Evolutionary conservation across 176 grass and related monocot species (phyloP).

Genomic region (Aegilops speltoides): DNA sequence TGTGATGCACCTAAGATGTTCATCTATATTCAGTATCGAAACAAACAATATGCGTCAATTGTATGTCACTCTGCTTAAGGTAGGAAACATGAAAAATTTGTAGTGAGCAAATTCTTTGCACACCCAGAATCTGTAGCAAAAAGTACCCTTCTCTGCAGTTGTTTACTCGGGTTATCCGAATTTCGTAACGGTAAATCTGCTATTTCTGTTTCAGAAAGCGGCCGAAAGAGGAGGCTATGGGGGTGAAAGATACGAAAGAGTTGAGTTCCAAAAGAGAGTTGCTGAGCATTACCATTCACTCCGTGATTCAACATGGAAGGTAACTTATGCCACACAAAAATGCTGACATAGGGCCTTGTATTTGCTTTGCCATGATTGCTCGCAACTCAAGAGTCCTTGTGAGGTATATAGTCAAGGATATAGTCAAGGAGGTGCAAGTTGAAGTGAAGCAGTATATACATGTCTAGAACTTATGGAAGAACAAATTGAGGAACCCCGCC

Average conservation of each 20-base stretch:
- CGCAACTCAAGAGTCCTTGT: background rate
- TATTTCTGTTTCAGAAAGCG: slow-evolving; percentile 68
- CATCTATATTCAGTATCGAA: background rate
- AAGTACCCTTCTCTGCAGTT: background rate
- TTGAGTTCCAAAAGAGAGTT: slow-evolving; percentile 90
- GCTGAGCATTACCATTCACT: slow-evolving; percentile 73
- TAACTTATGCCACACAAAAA: slow-evolving; percentile 31
- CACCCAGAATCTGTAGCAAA: background rate
- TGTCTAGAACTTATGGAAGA: background rate
- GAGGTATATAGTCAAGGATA: too few relatives aligned
- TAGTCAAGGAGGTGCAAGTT: background rate
- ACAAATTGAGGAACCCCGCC: background rate
- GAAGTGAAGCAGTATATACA: background rate
- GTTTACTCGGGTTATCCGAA: background rate
- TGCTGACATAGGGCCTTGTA: background rate
- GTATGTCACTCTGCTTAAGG: background rate
- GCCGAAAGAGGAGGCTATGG: slow-evolving; percentile 92
- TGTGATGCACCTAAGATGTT: background rate
- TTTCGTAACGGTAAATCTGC: background rate
- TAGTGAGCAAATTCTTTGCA: background rate
- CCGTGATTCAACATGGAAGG: slow-evolving; percentile 76
- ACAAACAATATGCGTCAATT: background rate
- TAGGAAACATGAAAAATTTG: background rate
- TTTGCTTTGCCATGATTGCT: slow-evolving; percentile 13
- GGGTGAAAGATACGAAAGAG: slow-evolving; percentile 75